Evolutionary conservation across 2,329 filamentous ascomycete species (phyloP), one percentile per base, ranked within the genome.

Genomic region (Furcasterigmium sp.): DNA sequence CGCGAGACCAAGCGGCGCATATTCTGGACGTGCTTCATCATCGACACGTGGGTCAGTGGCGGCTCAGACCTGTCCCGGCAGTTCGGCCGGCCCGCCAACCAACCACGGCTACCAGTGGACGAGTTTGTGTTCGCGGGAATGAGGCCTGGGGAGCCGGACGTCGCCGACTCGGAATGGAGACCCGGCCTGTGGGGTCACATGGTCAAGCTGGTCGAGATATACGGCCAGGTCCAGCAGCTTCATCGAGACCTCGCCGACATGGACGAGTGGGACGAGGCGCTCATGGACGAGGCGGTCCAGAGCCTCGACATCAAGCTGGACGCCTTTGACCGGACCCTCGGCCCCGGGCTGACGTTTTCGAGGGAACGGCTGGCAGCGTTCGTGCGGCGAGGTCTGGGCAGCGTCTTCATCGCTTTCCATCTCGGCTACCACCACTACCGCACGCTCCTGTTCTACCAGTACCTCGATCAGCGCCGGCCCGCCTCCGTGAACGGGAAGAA

Each of bases 401-500:
- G 61, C 0, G 46, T 54, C 0, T 65, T 67, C 20, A 49, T 67
- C 3, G 58, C 60, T 13, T 48, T 67, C n/a, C 63, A 67, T 41
- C 43, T 67, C 1, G 61, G 57, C 1, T 65, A 56, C 42, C 56
- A 66, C 37, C 60, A 68, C 44, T 68, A 66, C 44, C 50, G 57
- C 1, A 62, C 57, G 0, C 45, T 66, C n/a, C 55, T 68, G 10
- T 66, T 59, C 40, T 68, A 63, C 43, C 60, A 56, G 13, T 66
- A 58, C 39, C 56, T 67, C 3, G 62, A 65, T 25, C 41, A 41
- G 7, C 41, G 51, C n/a, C 42, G 25, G 3, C 13, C 28, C 5
- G 18, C 14, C 20, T n/a, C 32, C 3, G 17, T 21, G 4, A 8
- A 15, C 5, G 17, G 20, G 5, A 13, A 29, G 3, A 7, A 15